phyloP scores from a whole-genome alignment of 306 rosid genomes.

The Elaeagnus macrophylla region DNA sequence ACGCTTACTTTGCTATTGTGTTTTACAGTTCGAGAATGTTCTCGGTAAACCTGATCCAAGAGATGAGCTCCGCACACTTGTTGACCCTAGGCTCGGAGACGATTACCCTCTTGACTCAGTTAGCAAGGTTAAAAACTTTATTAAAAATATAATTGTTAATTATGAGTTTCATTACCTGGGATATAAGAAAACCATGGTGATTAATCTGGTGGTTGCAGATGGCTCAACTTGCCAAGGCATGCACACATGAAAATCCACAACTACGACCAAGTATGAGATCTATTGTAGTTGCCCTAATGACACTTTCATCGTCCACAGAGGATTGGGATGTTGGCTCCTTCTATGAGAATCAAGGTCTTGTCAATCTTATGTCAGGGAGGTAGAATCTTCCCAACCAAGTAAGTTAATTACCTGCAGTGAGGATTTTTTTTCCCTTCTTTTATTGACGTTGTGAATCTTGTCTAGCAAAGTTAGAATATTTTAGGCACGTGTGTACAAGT shows the following conservation, averaged over 20 bases:
- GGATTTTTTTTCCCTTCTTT: neutral
- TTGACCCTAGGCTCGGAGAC: constrained; percentile 70
- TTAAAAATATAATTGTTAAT: constrained; percentile 4
- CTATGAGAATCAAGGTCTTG: constrained; percentile 54
- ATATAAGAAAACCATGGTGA: constrained; percentile 1
- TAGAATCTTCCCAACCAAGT: constrained; percentile 17
- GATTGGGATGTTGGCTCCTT: constrained; percentile 74
- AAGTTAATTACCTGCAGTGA: neutral
- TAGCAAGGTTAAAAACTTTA: constrained; percentile 50
- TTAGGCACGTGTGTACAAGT: neutral
- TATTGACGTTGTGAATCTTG: no score
- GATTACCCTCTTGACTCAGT: constrained; percentile 63
- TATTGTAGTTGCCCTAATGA: constrained; percentile 77
- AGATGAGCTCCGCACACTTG: constrained; percentile 49
- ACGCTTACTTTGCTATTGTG: constrained; percentile 1
- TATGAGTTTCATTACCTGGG: constrained; percentile 1
- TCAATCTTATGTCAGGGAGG: constrained; percentile 77
- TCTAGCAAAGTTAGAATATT: neutral
- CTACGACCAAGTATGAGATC: constrained; percentile 90
- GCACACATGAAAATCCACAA: constrained; percentile 68
- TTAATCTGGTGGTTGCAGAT: constrained; percentile 40
- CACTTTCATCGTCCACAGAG: constrained; percentile 64
- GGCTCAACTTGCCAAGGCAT: constrained; percentile 68
- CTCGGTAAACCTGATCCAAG: constrained; percentile 40
- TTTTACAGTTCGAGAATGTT: constrained; percentile 69